Evolutionary conservation across 202 grass and related monocot genomes (phyloP).

Genomic region (Panicum virgatum): DNA sequence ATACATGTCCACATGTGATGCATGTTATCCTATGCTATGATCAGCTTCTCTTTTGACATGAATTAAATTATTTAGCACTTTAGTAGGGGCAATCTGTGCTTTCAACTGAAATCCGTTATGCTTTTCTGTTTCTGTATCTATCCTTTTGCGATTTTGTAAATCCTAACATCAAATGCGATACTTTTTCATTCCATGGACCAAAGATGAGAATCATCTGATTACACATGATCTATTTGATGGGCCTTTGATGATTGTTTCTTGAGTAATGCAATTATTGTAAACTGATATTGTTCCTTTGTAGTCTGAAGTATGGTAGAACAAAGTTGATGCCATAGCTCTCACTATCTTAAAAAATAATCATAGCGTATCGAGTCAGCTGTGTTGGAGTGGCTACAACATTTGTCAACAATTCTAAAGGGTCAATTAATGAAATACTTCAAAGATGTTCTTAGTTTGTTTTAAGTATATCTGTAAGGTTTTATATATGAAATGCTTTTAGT

Average conservation of each 20-base stretch:
- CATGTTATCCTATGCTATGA: slow-evolving; percentile 23
- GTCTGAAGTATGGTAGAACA: background rate
- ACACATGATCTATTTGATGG: slow-evolving; percentile 11
- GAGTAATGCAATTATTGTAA: slow-evolving; percentile 9
- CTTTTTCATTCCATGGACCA: background rate
- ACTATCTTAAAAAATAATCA: background rate
- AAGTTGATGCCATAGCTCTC: background rate
- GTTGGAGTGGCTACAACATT: slow-evolving; percentile 1
- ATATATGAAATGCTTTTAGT: slow-evolving; percentile 20
- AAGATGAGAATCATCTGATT: slow-evolving; percentile 10
- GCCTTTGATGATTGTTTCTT: slow-evolving; percentile 1
- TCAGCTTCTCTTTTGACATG: background rate
- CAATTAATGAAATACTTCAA: background rate
- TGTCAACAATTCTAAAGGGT: background rate
- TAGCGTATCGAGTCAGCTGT: background rate
- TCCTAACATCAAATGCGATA: background rate
- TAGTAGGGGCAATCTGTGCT: background rate
- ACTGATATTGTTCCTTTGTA: slow-evolving; percentile 11
- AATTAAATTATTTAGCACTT: background rate
- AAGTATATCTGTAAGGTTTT: slow-evolving; percentile 1
- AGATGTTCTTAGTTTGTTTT: slow-evolving; percentile 15
- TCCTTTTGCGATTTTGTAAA: background rate
- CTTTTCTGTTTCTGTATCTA: background rate
- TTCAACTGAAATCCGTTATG: background rate
- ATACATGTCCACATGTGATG: background rate